Conservation (phyloP, 345 rosid genomes). For the Aethionema arabicum region DNA sequence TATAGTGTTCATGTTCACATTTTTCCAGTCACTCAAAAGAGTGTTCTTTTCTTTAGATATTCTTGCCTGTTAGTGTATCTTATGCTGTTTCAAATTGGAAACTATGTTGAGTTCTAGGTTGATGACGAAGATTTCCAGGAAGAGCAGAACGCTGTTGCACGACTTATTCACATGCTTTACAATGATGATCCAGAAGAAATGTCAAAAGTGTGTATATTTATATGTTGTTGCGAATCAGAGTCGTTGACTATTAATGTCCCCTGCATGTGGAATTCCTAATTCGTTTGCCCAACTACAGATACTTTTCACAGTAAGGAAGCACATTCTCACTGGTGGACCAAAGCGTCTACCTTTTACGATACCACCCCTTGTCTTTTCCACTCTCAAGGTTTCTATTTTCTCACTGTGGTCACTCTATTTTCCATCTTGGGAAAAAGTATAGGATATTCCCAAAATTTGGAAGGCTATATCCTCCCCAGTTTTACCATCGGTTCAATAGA, state of each 20-base stretch:
- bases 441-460: not conserved
- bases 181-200: conserved; percentile 92
- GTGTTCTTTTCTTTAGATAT: conserved; percentile 2
- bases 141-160: conserved; percentile 91
- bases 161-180: conserved; percentile 77
- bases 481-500: conserved; percentile 3
- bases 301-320: conserved; percentile 70
- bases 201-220: conserved; percentile 41
- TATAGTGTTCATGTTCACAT: conserved; percentile 22
- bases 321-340: conserved; percentile 83
- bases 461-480: conserved; percentile 10
- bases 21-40: conserved; percentile 10
- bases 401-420: conserved; percentile 18
- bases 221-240: conserved; percentile 11
- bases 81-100: conserved; percentile 7
- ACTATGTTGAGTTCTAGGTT: conserved; percentile 44
- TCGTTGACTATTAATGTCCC: not conserved
- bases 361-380: conserved; percentile 85
- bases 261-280: conserved; percentile 22
- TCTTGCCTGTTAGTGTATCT: conserved; percentile 11
- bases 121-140: conserved; percentile 98
- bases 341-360: conserved; percentile 79
- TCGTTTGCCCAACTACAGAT: conserved; percentile 54
- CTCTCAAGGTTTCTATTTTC: conserved; percentile 68
- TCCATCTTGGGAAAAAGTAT: conserved; percentile 16